These are phyloP conservation scores for Xylariaceae sp. DNA, from an alignment of 2,329 filamentous ascomycete species.

Conservation along the genomic window DNA sequence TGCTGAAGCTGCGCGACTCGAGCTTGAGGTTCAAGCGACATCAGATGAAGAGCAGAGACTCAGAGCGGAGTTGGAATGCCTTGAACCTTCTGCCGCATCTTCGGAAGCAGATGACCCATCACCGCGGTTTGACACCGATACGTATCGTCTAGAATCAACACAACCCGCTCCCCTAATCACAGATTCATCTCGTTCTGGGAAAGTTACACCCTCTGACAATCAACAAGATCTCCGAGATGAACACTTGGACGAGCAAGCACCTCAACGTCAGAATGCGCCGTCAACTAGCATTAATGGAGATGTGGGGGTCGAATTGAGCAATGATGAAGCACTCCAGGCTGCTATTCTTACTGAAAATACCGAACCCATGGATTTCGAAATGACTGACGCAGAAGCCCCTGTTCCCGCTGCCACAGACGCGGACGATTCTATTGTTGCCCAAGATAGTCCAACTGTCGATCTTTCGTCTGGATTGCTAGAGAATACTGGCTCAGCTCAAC, in stretches of 20 bases:
- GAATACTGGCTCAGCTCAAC: neutral
- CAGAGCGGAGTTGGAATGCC: conserved; percentile 32
- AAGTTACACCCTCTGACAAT: neutral
- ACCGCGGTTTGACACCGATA: conserved; percentile 12
- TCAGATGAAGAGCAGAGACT: conserved; percentile 35
- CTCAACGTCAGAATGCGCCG: neutral
- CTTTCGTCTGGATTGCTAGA: neutral
- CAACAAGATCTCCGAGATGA: conserved; percentile 1
- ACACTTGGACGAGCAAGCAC: neutral
- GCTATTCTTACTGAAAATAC: conserved; percentile 12
- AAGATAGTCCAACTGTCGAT: neutral
- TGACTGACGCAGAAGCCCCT: conserved; percentile 3
- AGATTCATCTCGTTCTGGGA: neutral
- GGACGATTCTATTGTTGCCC: neutral
- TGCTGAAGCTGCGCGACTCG: conserved; percentile 45
- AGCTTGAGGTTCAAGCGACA: conserved; percentile 43
- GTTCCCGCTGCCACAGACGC: neutral
- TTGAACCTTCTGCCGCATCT: conserved; percentile 20
- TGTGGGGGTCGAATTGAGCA: conserved; percentile 1
- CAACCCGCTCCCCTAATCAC: neutral
- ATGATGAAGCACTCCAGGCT: conserved; percentile 14
- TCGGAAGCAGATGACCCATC: conserved; percentile 12
- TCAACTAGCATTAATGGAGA: neutral
- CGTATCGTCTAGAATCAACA: conserved; percentile 10
- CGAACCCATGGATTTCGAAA: conserved; percentile 5